Conservation (phyloP, 176 grass and related monocot species). For the Thinopyrum elongatum region DNA sequence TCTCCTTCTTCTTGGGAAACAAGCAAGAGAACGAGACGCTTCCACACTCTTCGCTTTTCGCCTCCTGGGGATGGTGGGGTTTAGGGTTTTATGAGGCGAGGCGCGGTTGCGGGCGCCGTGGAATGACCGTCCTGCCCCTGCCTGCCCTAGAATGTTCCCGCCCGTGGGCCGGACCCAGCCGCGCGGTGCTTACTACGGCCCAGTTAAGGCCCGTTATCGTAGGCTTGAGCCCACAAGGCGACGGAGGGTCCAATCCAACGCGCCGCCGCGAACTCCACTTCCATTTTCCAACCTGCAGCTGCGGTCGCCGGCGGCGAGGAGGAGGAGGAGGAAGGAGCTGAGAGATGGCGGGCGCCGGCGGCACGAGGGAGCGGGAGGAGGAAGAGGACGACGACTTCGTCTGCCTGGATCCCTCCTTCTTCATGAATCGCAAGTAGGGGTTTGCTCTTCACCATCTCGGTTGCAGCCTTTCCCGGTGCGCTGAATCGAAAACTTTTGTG, state of each 20-base stretch:
- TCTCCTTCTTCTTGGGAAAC: constrained; percentile 31
- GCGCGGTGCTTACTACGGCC: not conserved
- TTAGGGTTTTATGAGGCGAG: constrained; percentile 49
- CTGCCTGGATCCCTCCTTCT: constrained; percentile 67
- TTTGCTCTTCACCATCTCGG: not conserved
- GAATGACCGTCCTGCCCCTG: constrained; percentile 41
- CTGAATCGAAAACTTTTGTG: not conserved
- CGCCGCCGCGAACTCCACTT: constrained; percentile 12
- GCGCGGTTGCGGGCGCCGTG: not conserved
- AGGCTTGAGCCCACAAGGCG: not conserved
- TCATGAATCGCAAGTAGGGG: constrained; percentile 73
- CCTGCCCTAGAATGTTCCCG: constrained; percentile 20
- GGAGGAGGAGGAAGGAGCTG: not conserved
- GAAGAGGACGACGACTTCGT: constrained; percentile 57
- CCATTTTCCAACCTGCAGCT: not conserved
- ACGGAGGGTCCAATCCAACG: not conserved
- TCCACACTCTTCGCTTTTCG: constrained; percentile 4
- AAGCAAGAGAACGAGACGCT: constrained; percentile 18
- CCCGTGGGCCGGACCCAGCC: not conserved
- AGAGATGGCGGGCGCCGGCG: constrained; percentile 25
- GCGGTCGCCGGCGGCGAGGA: constrained; percentile 4
- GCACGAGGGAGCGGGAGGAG: not conserved
- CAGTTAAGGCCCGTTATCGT: not conserved
- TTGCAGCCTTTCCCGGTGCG: not conserved
- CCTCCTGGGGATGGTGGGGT: not conserved